These are phyloP conservation scores for Letharia lupina DNA, from an alignment of 495 filamentous ascomycete genomes.

Conservation along the genomic window DNA sequence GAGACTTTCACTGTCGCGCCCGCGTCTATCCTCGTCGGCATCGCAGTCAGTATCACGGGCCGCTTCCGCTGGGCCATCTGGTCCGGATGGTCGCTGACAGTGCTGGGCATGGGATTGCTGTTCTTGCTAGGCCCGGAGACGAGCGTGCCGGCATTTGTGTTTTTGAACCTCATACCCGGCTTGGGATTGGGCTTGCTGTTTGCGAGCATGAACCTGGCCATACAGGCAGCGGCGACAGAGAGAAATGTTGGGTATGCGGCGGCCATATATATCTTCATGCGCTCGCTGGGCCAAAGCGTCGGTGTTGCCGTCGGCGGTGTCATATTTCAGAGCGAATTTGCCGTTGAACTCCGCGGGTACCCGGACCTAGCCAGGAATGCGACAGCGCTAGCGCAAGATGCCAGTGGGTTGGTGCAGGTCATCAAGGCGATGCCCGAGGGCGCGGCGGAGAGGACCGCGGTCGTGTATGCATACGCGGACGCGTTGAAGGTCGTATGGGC, in stretches of 20 bases:
- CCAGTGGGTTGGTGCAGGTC: conserved; percentile 33
- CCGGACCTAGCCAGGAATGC: conserved; percentile 29
- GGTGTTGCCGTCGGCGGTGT: conserved; percentile 50
- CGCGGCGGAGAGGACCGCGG: conserved; percentile 21
- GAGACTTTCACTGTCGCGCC: conserved; percentile 45
- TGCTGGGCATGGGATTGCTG: conserved; percentile 40
- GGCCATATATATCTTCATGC: conserved; percentile 50
- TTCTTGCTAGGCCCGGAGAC: conserved; percentile 39
- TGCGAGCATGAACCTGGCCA: conserved; percentile 38
- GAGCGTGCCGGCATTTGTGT: conserved; percentile 37
- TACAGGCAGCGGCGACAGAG: conserved; percentile 41
- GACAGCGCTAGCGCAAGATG: conserved; percentile 29
- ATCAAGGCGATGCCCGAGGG: conserved; percentile 29
- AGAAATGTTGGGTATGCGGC: conserved; percentile 41
- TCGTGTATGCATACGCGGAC: conserved; percentile 28
- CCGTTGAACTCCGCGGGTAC: conserved; percentile 24
- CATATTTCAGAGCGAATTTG: conserved; percentile 29
- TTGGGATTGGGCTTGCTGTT: conserved; percentile 45
- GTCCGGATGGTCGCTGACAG: conserved; percentile 44
- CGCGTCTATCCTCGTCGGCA: conserved; percentile 33
- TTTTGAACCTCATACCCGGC: conserved; percentile 40
- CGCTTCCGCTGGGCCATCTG: conserved; percentile 45
- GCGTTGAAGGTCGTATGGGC: conserved; percentile 31
- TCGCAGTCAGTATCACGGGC: conserved; percentile 38
- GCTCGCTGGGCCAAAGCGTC: conserved; percentile 45